phyloP scores from a whole-genome alignment of 805 yeast species.

The Soucietia sequanensis region DNA sequence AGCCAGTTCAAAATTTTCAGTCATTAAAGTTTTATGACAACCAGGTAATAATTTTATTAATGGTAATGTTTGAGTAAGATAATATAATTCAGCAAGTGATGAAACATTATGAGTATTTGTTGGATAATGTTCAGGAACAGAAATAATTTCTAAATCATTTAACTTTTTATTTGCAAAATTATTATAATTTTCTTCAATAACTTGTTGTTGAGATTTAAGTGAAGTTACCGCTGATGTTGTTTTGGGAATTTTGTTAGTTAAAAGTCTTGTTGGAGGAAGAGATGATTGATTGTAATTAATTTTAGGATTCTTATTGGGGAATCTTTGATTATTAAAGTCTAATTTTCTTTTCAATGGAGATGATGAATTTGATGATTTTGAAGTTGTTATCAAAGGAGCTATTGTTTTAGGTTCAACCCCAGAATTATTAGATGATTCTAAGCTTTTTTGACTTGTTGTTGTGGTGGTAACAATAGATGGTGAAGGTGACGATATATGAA shows the following conservation, averaged over 20 bases:
- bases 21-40: conserved; percentile 81
- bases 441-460: no score
- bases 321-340: no score
- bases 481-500: no score
- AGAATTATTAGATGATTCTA: no score
- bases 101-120: conserved; percentile 38
- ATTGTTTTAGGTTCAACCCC: no score
- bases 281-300: no score
- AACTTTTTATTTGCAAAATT: conserved; percentile 23
- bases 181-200: conserved; percentile 19
- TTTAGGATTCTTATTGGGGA: no score
- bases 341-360: no score
- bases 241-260: conserved; percentile 3
- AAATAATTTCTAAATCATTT: conserved; percentile 33
- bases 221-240: conserved; percentile 10
- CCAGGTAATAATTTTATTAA: conserved; percentile 76
- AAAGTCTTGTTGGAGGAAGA: conserved; percentile 1
- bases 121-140: conserved; percentile 44
- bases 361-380: no score
- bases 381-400: no score
- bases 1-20: conserved; percentile 83
- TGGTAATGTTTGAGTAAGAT: conserved; percentile 85
- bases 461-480: no score
- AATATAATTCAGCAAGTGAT: conserved; percentile 82
- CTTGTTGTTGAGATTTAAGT: conserved; percentile 18